phyloP scores from a whole-genome alignment of 2,329 filamentous ascomycete species.

The Fusarium sp. region DNA sequence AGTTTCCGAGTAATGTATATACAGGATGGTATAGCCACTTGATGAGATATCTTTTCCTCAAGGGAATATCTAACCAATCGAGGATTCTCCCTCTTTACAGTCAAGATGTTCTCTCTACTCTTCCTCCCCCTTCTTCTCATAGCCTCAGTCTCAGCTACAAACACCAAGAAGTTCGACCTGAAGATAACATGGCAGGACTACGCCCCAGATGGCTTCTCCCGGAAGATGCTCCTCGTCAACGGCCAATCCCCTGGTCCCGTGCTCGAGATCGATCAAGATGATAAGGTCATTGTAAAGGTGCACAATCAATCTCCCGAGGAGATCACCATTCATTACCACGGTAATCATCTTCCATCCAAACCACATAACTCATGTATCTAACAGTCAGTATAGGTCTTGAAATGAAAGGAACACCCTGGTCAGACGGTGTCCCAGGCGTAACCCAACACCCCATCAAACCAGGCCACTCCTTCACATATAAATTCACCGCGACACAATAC shows the following conservation, averaged over 20 bases:
- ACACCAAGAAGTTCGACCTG: conserved; percentile 46
- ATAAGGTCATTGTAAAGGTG: conserved; percentile 59
- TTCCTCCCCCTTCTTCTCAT: conserved; percentile 25
- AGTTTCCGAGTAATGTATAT: conserved; percentile 18
- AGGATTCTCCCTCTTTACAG: background rate
- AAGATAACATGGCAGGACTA: conserved; percentile 53
- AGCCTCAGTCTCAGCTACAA: conserved; percentile 4
- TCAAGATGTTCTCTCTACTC: conserved; percentile 21
- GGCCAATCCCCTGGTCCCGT: conserved; percentile 71
- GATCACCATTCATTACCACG: conserved; percentile 64
- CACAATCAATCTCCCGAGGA: conserved; percentile 61
- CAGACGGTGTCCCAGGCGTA: conserved; percentile 70
- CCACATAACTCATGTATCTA: background rate
- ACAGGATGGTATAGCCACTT: background rate
- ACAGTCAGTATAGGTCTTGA: conserved; percentile 55
- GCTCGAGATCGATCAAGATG: conserved; percentile 65
- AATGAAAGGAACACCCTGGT: conserved; percentile 66
- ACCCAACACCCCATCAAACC: conserved; percentile 65
- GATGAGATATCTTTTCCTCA: too few relatives aligned
- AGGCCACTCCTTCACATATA: conserved; percentile 62
- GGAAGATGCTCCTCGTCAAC: conserved; percentile 66
- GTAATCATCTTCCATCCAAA: conserved; percentile 39
- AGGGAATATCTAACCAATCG: background rate
- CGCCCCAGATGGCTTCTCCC: conserved; percentile 59
- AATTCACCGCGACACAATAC: conserved; percentile 66